Base-by-base conservation (phyloP, 768 basidiomycete species). In the Saitozyma sp. region DNA sequence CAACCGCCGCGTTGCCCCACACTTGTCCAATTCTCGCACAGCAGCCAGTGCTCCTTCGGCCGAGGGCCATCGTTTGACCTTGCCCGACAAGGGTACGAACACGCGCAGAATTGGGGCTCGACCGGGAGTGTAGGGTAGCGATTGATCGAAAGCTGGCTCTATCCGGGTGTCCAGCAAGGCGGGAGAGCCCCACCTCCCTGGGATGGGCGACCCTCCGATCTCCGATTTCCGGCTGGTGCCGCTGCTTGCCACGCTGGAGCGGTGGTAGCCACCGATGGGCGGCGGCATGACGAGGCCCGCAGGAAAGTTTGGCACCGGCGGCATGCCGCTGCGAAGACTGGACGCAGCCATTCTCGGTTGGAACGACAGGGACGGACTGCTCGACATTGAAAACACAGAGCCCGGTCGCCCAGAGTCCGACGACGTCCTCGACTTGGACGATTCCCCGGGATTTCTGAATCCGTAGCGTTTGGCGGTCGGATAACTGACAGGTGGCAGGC, bases 401-500 rank as follows among this genome's bases (percentile, higher is more conserved):
- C 73, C 69, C 9, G 78, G 74, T 54, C 78, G 67, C 39, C 68
- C 65, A 3, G 76, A 74, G 48, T 75, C 76, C 1, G 74, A 74
- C 10, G 67, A 67, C 16, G 65, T 69, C 6, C 74, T 63, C 10
- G 64, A 56, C 46, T 14, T 10, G 20, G 19, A 70, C 71, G 41
- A 67, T 70, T 19, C 69, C 67, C 1, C 67, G 64, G 29, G 29
- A 29, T 29, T 29, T 39, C 65, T 71, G 68, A 79, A 79, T 17
- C 66, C 70, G 56, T 79, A 79, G 29, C 78, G 69, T 56, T 79
- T 79, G 16, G 78, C 72, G 1, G 69, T 59, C 2, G 78, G 78
- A 49, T 68, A 78, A 14, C 73, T 74, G 45, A 79, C 68, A 1
- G 72, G 72, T 10, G 78, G 73, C 19, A 69, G 53, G 14, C 64